Conservation (phyloP, 306 rosid species). For the Alnus glutinosa region DNA sequence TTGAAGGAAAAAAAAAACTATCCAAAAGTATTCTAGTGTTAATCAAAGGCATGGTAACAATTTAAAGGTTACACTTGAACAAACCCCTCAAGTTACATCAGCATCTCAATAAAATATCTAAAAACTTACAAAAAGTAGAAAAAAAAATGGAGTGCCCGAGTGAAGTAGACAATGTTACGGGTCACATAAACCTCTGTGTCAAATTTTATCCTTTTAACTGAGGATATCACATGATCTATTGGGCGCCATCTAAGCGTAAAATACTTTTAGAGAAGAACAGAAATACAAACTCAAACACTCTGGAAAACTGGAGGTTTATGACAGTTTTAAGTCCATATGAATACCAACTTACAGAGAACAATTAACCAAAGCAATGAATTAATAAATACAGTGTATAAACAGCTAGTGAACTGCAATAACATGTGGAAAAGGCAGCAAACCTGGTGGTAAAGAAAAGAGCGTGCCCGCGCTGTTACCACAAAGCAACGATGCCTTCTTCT, state of each 20-base stretch:
- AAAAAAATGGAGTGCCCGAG: not conserved
- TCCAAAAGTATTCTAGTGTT: not conserved
- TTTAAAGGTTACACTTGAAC: not conserved
- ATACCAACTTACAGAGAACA: not conserved
- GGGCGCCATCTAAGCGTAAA: too few relatives aligned
- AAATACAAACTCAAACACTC: not conserved
- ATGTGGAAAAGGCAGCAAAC: conserved; percentile 39
- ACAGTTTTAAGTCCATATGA: not conserved
- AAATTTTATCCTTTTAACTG: not conserved
- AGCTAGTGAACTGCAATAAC: conserved; percentile 2
- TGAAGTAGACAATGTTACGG: not conserved
- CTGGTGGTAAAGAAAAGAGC: conserved; percentile 94
- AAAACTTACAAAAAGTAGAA: not conserved
- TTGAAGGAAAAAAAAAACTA: not conserved
- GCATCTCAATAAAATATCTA: not conserved
- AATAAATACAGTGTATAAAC: conserved; percentile 1
- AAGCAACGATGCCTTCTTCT: conserved; percentile 69
- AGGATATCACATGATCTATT: not conserved
- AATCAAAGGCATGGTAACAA: not conserved
- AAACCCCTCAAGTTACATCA: not conserved
- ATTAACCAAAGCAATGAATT: not conserved
- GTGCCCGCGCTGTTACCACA: conserved; percentile 79
- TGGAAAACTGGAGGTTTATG: not conserved
- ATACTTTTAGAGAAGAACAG: too few relatives aligned
- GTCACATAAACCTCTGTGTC: too few relatives aligned